Conservation (phyloP, 352 stramenopile genomes). For the Plasmopara viticola region DNA sequence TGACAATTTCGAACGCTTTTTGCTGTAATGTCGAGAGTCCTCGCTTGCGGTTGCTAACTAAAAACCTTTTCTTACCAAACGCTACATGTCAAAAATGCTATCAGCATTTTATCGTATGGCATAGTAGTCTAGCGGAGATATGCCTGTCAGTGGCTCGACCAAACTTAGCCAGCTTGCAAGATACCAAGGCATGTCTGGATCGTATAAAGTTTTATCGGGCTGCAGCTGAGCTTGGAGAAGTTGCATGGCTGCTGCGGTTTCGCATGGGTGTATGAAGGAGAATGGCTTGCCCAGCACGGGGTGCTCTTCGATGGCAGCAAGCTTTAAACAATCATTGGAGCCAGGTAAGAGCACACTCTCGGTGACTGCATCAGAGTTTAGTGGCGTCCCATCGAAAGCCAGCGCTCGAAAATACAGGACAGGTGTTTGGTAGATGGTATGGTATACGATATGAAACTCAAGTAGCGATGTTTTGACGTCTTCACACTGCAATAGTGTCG, state of each 20-base stretch:
- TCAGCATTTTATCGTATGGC: constrained; percentile 9
- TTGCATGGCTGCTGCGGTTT: constrained; percentile 62
- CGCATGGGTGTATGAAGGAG: constrained; percentile 72
- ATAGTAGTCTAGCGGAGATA: constrained; percentile 41
- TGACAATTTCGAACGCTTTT: background rate
- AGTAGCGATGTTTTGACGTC: constrained; percentile 31
- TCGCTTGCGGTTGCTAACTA: background rate
- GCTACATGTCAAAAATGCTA: background rate
- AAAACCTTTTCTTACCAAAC: background rate
- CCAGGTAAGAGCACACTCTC: constrained; percentile 30
- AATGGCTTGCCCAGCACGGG: constrained; percentile 60
- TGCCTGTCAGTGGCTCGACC: constrained; percentile 54
- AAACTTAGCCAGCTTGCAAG: constrained; percentile 72
- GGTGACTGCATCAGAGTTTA: constrained; percentile 17
- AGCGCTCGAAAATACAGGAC: constrained; percentile 61
- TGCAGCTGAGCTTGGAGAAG: constrained; percentile 35
- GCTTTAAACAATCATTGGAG: constrained; percentile 18
- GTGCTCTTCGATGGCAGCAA: constrained; percentile 66
- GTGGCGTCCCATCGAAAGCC: constrained; percentile 34
- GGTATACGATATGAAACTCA: constrained; percentile 81
- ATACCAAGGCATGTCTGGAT: constrained; percentile 23
- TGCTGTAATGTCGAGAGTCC: background rate
- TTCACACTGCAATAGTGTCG: background rate
- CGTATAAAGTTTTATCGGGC: background rate
- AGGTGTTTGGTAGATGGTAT: constrained; percentile 65